Evolutionary conservation across 2,329 filamentous ascomycete species (phyloP).

Genomic region (Spiromastix sp.): DNA sequence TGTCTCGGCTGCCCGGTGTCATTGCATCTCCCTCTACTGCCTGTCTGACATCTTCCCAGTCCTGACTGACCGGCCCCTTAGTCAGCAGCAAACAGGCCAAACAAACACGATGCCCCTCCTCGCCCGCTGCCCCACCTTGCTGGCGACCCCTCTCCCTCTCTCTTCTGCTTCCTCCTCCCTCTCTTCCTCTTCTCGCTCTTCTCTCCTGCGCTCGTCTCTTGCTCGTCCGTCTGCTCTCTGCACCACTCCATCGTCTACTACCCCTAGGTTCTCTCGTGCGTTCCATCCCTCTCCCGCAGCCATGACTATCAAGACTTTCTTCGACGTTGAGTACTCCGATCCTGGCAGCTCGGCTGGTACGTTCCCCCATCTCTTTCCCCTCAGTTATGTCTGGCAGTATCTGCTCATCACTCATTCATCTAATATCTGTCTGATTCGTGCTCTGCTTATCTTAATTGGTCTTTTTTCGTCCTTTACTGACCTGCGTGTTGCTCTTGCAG

Average conservation of each 20-base stretch:
- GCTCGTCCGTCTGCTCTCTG: constrained; percentile 22
- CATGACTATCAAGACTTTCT: constrained; percentile 69
- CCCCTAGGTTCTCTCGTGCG: constrained; percentile 32
- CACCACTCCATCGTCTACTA: constrained; percentile 28
- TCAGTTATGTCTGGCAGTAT: too few species aligned
- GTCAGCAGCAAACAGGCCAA: constrained; percentile 5
- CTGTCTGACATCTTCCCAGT: too few species aligned
- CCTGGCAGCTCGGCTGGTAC: constrained; percentile 45
- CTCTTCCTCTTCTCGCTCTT: constrained; percentile 13
- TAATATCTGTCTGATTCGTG: too few species aligned
- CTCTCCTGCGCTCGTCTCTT: constrained; percentile 11
- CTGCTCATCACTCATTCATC: too few species aligned
- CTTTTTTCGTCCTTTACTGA: too few species aligned
- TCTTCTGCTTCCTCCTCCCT: constrained; percentile 13
- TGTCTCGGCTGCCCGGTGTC: too few species aligned
- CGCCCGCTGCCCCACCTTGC: constrained; percentile 13
- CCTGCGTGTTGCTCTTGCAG: constrained; percentile 32
- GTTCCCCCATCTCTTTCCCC: too few species aligned
- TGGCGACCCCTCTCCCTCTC: constrained; percentile 11
- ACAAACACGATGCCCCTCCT: constrained; percentile 14
- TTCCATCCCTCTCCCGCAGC: constrained; percentile 58
- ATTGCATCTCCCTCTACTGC: too few species aligned
- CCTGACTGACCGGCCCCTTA: too few species aligned
- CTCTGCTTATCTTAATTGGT: too few species aligned
- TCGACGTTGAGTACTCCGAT: constrained; percentile 58